Evolutionary conservation across 768 basidiomycete species (phyloP), one percentile per base, ranked within the genome.

Genomic region (Lepiota venenata): DNA sequence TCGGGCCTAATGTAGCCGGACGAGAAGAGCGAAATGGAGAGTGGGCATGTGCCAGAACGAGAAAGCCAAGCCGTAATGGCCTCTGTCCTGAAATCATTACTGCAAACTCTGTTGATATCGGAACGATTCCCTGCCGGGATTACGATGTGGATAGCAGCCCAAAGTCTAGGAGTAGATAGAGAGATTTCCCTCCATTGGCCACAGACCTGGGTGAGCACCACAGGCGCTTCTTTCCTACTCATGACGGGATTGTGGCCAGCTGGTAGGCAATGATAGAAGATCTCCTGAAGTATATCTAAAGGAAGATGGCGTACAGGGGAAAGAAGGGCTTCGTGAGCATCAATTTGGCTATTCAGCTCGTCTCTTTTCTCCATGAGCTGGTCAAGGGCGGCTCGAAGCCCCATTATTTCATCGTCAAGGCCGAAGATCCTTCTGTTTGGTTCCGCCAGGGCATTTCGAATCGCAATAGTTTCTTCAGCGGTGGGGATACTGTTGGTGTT

Each of bases 181-280:
- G 44, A 37, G 27, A 59, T 27, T 39, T 47, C 41, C 41, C 58
- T 39, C 58, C 58, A 59, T n/a, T 21, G 35, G 16, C 51, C 38
- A 35, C 58, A 59, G n/a, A 59, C 58, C 27, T 52, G 29, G 15
- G 55, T 55, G 15, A 59, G 43, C 10, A 52, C 15, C 15, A 59
- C 11, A 1, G 58, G 58, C n/a, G 58, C 58, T 38, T 56, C 55
- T 16, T 47, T 47, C 15, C 32, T 36, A 40, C 48, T 41, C 55
- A 59, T 49, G 10, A 52, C 55, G 8, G 58, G 39, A 45, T 56
- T 59, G 29, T 47, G 46, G 14, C 21, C 39, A 12, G 50, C 32
- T 8, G 58, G 58, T 4, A 59, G 58, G 37, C 58, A 59, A n/a
- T 51, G 25, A 15, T 37, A 22, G 41, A 60, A 60, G 5, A 58